Evolutionary conservation across 2,329 filamentous ascomycete species (phyloP).

Genomic region (Phialocephala sp.): DNA sequence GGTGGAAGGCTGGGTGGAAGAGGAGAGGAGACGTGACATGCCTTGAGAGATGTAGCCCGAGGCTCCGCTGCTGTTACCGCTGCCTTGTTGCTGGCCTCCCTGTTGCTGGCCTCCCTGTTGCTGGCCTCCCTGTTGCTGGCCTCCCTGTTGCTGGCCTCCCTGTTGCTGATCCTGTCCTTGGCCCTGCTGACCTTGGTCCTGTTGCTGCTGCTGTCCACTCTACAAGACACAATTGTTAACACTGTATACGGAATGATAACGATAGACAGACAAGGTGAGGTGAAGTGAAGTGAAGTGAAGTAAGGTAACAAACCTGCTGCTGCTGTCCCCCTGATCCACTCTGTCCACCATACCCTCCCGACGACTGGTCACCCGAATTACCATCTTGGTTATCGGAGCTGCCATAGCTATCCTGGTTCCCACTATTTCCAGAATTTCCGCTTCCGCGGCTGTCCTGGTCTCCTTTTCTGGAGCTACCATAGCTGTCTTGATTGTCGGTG

Average conservation of each 20-base stretch:
- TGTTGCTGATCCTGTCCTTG: not conserved
- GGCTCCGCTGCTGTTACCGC: not conserved
- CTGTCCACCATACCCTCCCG: not conserved
- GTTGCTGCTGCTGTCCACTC: not conserved
- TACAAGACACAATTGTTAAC: not conserved
- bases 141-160: not conserved
- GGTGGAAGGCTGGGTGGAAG: not conserved
- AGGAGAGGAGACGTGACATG: not conserved
- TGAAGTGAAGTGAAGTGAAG: not conserved
- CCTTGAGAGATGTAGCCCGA: not conserved
- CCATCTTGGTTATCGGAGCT: slow-evolving; percentile 1
- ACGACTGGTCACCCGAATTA: not conserved
- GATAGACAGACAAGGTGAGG: not conserved
- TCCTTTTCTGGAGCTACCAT: too few relatives aligned
- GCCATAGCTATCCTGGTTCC: not conserved
- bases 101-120: not conserved
- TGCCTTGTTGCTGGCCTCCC: not conserved
- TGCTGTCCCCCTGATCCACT: not conserved
- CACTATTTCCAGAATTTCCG: too few relatives aligned
- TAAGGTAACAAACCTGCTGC: not conserved
- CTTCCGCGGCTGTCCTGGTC: too few relatives aligned
- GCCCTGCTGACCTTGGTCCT: not conserved
- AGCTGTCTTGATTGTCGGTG: not conserved
- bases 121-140: not conserved
- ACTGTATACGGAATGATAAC: not conserved